A percentile compares a stretch with the other conserved stretches of the same genome.
phyloP scores from a whole-genome alignment of 2,329 filamentous ascomycete species.

The Fusarium sp. region DNA sequence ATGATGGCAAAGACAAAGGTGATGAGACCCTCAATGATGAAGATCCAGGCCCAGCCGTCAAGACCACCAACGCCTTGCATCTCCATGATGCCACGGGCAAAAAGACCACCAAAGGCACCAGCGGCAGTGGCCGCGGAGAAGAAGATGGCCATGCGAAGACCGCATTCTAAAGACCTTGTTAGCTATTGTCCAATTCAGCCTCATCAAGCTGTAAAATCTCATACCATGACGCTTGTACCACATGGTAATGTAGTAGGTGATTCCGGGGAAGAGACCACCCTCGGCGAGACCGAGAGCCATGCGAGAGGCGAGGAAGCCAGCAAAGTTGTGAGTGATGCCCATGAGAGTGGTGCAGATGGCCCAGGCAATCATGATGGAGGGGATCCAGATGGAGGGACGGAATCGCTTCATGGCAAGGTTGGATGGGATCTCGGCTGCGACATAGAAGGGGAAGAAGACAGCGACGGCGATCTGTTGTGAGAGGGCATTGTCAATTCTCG shows the following conservation, averaged over 20 bases:
- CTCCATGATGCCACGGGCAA: constrained; percentile 67
- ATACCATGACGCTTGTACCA: constrained; percentile 64
- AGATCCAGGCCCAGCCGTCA: constrained; percentile 81
- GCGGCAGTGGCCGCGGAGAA: constrained; percentile 65
- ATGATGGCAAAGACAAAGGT: constrained; percentile 57
- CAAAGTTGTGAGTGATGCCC: constrained; percentile 61
- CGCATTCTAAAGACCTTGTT: constrained; percentile 53
- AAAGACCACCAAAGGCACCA: constrained; percentile 69
- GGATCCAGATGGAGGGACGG: constrained; percentile 62
- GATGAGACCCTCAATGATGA: constrained; percentile 71
- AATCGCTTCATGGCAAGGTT: constrained; percentile 65
- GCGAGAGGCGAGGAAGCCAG: constrained; percentile 59
- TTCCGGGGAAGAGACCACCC: constrained; percentile 69
- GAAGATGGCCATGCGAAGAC: constrained; percentile 69
- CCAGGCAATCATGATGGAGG: constrained; percentile 65
- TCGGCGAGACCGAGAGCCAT: constrained; percentile 60
- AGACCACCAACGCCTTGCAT: constrained; percentile 62
- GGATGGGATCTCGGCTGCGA: constrained; percentile 62
- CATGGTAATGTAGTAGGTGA: constrained; percentile 67
- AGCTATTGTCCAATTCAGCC: too few relatives aligned
- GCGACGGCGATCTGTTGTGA: constrained; percentile 53
- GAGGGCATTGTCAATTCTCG: constrained; percentile 8
- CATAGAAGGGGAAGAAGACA: constrained; percentile 64
- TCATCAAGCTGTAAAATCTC: too few relatives aligned
- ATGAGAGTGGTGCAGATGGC: constrained; percentile 56